Conservation (phyloP, 192 early-diverging fungal species). For the Endogone sp. region DNA sequence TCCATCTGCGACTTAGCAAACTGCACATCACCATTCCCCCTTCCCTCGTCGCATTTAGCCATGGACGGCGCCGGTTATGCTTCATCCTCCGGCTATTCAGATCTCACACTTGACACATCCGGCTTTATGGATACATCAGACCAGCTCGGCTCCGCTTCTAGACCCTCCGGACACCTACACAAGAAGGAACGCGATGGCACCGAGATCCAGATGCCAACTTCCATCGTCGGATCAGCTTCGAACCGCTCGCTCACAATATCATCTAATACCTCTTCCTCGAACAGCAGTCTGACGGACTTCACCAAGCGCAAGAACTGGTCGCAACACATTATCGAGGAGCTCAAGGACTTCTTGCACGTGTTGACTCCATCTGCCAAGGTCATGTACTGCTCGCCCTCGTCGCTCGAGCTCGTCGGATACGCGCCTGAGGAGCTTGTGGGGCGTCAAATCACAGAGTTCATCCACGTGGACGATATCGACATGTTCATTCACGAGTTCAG, state of each 20-base stretch:
- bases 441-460: conserved; percentile 39
- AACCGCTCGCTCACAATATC: not conserved
- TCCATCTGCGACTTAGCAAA: too few species aligned
- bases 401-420: conserved; percentile 35
- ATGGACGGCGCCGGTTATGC: not conserved
- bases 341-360: conserved; percentile 43
- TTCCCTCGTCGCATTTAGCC: too few species aligned
- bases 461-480: conserved; percentile 44
- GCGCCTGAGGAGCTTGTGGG: conserved; percentile 39
- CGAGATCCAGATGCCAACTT: not conserved
- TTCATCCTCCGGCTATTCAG: not conserved
- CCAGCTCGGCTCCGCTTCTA: not conserved
- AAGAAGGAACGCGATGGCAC: not conserved
- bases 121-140: not conserved
- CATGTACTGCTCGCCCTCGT: conserved; percentile 42
- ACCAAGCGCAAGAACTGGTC: conserved; percentile 44
- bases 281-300: conserved; percentile 31
- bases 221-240: not conserved
- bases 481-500: conserved; percentile 41
- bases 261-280: not conserved
- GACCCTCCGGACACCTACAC: not conserved
- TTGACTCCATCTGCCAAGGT: conserved; percentile 39
- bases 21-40: too few species aligned
- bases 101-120: not conserved
- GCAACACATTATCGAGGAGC: conserved; percentile 38